These are phyloP conservation scores for Salvia splendens DNA, from an alignment of 257 asterid genomes.

Conservation along the genomic window DNA sequence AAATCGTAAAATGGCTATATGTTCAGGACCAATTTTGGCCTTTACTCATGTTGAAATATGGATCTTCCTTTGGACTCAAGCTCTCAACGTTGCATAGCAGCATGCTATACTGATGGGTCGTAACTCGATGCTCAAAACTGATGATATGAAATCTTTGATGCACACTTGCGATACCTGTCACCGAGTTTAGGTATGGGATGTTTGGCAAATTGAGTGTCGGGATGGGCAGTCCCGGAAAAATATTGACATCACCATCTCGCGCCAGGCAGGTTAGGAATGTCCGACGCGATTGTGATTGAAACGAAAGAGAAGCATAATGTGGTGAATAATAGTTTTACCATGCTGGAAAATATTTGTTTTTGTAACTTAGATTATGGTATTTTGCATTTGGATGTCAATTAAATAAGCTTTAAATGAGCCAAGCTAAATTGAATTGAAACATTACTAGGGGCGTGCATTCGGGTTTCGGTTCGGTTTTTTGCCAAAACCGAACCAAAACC, in stretches of 20 bases:
- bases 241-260: too few relatives aligned
- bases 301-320: neutral
- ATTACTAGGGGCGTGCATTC: too few relatives aligned
- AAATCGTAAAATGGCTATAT: too few relatives aligned
- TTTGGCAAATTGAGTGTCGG: neutral
- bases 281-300: neutral
- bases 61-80: too few relatives aligned
- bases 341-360: neutral
- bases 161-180: neutral
- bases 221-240: too few relatives aligned
- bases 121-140: neutral
- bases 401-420: neutral
- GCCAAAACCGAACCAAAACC: too few relatives aligned
- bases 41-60: too few relatives aligned
- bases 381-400: neutral
- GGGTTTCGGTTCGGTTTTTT: too few relatives aligned
- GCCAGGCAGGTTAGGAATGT: neutral
- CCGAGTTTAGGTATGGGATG: neutral
- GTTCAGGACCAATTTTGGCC: too few relatives aligned
- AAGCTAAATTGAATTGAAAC: too few relatives aligned
- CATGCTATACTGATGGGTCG: neutral
- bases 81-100: conserved; percentile 1
- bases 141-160: neutral
- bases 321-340: neutral
- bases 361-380: neutral